Base-by-base conservation (phyloP, 192 early-diverging fungal species). In the Cladochytrium replicatum region DNA sequence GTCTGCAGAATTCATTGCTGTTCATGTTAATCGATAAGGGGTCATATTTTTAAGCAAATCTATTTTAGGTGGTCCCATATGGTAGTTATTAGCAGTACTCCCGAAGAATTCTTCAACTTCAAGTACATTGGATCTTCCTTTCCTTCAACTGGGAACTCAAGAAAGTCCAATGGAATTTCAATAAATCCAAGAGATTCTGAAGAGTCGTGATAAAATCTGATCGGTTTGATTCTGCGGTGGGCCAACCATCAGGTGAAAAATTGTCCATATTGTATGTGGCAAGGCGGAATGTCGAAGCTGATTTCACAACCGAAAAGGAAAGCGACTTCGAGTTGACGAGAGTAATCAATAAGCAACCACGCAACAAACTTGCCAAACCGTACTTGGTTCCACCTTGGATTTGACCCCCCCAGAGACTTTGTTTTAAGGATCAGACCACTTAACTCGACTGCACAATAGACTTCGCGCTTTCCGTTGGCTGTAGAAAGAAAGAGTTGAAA, bases 181-280 rank as follows among this genome's bases (percentile, higher is more conserved):
- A 58, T 54, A 1, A 55, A 45, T 11, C 69, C 69, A 9, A 71
- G 31, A 39, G 59, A 66, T 23, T 67, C 68, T 67, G 42, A 1
- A 46, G 38, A 50, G 25, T 6, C 34, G 9, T 13, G 29, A 17
- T 28, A 28, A 29, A 1, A 1, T 24, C 19, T 47, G 2, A 19
- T 1, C 38, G 22, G 21, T 46, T 19, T 41, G n/a, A 32, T 17
- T 43, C 4, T 6, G 5, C 8, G 4, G 17, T 5, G 4, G 25
- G 7, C 34, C 11, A 6, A 69, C 67, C 60, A 50, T 67, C 69
- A 32, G 49, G 50, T 21, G 62, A 58, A 48, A 61, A 71, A 50
- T 64, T 64, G 55, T 71, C 64, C 41, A 60, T 62, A 22, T 58
- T 64, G 49, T 60, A 62, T 0, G 67, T 25, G 21, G 64, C 44